phyloP scores from a whole-genome alignment of 225 moss, liverwort and hornwort genomes.

The Ulota crispa region DNA sequence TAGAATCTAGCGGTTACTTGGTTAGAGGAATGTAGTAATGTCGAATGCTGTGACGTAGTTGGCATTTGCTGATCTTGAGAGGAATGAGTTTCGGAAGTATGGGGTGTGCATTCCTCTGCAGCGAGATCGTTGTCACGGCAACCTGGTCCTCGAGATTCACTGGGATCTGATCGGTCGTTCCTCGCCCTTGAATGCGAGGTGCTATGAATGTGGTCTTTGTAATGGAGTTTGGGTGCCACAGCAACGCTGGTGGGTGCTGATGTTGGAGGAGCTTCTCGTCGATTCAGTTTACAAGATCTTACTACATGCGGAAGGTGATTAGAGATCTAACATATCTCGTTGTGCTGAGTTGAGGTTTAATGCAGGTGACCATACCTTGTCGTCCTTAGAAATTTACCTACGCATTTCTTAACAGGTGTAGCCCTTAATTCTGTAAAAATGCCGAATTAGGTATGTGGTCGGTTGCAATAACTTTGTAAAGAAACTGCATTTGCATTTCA shows the following conservation, averaged over 20 bases:
- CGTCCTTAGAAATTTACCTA: neutral
- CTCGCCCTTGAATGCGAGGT: neutral
- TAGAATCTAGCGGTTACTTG: neutral
- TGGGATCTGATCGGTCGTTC: constrained; percentile 28
- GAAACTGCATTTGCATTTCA: neutral
- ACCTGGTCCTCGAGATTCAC: neutral
- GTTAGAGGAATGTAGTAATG: neutral
- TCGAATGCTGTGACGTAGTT: neutral
- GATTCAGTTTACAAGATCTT: constrained; percentile 8
- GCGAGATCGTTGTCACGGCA: neutral
- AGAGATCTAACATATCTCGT: constrained; percentile 5
- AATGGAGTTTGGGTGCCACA: constrained; percentile 4
- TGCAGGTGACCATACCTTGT: neutral
- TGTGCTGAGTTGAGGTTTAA: neutral
- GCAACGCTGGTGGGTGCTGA: constrained; percentile 26
- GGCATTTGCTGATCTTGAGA: neutral
- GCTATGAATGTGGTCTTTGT: constrained; percentile 13
- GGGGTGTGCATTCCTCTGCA: neutral
- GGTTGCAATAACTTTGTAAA: neutral
- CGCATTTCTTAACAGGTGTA: neutral
- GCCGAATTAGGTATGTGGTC: neutral
- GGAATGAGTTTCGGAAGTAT: neutral
- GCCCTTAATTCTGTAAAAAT: neutral
- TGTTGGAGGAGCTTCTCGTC: constrained; percentile 17
- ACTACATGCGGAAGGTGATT: constrained; percentile 41